Percentiles rank a stretch among this genome's conserved stretches.
Conservation (phyloP, 202 grass and related monocot species). For the Dendrocalamus latiflorus region DNA sequence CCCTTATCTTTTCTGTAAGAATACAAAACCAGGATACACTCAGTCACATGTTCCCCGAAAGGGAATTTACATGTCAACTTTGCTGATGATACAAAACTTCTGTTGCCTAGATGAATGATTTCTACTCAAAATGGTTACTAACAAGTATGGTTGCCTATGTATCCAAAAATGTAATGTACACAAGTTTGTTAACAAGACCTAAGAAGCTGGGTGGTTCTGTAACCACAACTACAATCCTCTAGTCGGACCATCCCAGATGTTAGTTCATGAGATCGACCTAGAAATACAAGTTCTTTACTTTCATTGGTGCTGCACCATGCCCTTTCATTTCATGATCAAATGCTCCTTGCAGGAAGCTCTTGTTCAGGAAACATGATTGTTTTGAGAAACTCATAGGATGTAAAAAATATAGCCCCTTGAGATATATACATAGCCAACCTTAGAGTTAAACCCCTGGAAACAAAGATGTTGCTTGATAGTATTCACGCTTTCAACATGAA, state of each 20-base stretch:
- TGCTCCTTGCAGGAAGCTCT: conserved; percentile 27
- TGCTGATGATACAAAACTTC: conserved; percentile 11
- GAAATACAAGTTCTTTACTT: conserved; percentile 15
- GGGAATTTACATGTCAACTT: neutral
- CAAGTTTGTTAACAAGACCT: neutral
- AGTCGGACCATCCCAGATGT: neutral
- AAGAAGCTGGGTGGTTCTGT: neutral
- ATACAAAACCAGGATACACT: neutral
- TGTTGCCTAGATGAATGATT: neutral
- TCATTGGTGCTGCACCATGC: neutral
- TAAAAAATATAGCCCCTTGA: conserved; percentile 93
- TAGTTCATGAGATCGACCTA: neutral
- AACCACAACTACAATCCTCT: conserved; percentile 15
- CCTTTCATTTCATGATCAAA: conserved; percentile 17
- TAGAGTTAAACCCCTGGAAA: conserved; percentile 74
- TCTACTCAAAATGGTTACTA: conserved; percentile 13
- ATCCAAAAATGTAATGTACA: conserved; percentile 2
- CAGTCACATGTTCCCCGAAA: conserved; percentile 3
- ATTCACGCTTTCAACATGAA: neutral
- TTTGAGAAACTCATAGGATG: conserved; percentile 90
- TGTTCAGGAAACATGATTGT: conserved; percentile 53
- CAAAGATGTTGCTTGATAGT: conserved; percentile 14
- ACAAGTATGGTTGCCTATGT: neutral
- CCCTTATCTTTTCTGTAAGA: neutral
- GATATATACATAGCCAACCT: conserved; percentile 81